Evolutionary conservation across 106 monocot genomes (phyloP), one percentile per base, ranked within the genome.

Genomic region (Allium fistulosum): DNA sequence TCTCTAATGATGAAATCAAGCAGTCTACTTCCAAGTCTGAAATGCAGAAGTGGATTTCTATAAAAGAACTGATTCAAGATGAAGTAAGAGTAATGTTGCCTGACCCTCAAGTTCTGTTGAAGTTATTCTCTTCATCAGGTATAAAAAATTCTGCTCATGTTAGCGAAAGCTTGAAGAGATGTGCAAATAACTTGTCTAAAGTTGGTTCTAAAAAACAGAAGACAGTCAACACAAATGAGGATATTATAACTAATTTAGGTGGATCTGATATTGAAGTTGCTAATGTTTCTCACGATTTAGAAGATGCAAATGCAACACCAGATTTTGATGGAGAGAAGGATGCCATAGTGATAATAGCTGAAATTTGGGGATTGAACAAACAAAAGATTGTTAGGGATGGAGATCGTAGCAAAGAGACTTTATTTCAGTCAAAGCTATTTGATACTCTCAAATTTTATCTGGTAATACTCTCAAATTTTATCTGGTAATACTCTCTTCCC

Each of bases 41-140:
- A 49, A n/a, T 65, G 8, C 55, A 78, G 58, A 80, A 82, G 62
- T 92, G 74, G 82, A 46, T 73, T 13, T 72, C 76, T 68, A 53
- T 97, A 57, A 97, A 73, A 66, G 69, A 82, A 63, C 70, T 83
- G 56, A 75, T 97, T 61, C 87, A 87, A 69, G 86, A 92, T 79
- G 84, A 80, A 57, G 70, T 90, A 52, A 78, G 87, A 75, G 74
- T 71, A 13, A 28, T 71, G 15, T 69, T 97, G 16, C 97, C 97
- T 69, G 97, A 92, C 76, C 76, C 78, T 22, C 97, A 97, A 77
- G 89, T 92, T 69, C 50, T 92, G 53, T 65, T 87, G 48, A 89
- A 89, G 72, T 76, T 92, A 59, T 81, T 88, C 18, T 68, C 85
- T 22, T 80, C 81, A 63, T 59, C 72, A 48, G 74, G 64, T 61